phyloP scores from a whole-genome alignment of 1,284 basidiomycete genomes.

The Rhodotorula glutinis region DNA sequence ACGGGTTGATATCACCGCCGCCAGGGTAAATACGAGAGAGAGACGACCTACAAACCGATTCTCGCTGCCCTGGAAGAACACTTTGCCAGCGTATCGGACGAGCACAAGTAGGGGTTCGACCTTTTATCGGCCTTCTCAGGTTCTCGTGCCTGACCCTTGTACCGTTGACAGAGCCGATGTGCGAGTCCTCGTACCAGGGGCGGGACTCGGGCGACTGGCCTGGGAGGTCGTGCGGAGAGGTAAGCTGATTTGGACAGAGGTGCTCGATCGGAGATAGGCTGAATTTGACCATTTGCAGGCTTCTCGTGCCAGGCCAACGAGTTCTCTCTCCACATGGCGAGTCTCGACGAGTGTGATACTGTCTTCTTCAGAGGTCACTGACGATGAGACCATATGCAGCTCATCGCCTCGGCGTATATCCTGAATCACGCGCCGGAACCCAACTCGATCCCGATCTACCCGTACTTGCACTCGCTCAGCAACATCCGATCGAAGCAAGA shows the following conservation, averaged over 20 bases:
- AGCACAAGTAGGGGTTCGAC: slow-evolving; percentile 54
- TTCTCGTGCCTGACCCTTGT: neutral
- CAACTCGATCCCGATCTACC: slow-evolving; percentile 70
- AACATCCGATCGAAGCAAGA: slow-evolving; percentile 62
- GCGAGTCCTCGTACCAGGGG: slow-evolving; percentile 79
- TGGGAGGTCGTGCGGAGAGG: slow-evolving; percentile 80
- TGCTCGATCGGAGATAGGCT: no score
- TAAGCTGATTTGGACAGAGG: slow-evolving; percentile 50
- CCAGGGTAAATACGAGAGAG: slow-evolving; percentile 71
- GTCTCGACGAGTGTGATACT: no score
- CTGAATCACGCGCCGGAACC: slow-evolving; percentile 59
- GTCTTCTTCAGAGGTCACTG: no score
- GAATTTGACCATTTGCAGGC: neutral
- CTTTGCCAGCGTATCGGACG: slow-evolving; percentile 58
- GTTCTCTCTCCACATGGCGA: slow-evolving; percentile 88
- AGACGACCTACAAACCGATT: slow-evolving; percentile 73
- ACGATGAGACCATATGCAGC: slow-evolving; percentile 5
- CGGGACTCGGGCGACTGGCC: slow-evolving; percentile 77
- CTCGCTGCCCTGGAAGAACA: slow-evolving; percentile 66
- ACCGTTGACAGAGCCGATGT: slow-evolving; percentile 54
- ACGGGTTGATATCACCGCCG: no score
- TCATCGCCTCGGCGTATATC: slow-evolving; percentile 33
- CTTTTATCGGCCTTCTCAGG: neutral
- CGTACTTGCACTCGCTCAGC: slow-evolving; percentile 85
- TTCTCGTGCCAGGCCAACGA: slow-evolving; percentile 64